Evolutionary conservation across 495 filamentous ascomycete genomes (phyloP).

Genomic region (Trichoderma orchidacearum): DNA sequence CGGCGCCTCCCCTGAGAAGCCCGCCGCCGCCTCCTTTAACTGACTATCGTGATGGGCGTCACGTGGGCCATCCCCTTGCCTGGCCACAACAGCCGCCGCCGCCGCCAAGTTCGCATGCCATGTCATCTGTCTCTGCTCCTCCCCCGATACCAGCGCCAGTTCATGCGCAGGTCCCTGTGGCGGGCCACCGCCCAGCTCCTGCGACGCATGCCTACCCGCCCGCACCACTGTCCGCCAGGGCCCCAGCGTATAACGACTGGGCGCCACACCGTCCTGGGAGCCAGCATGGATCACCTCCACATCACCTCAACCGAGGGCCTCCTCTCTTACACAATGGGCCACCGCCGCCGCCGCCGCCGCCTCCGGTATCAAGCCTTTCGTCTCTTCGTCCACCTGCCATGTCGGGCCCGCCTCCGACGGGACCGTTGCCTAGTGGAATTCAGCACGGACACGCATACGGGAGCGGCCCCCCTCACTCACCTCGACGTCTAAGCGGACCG

Average conservation of each 20-base stretch:
- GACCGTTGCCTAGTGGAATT: constrained; percentile 17
- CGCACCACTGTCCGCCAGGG: constrained; percentile 12
- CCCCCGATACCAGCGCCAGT: constrained; percentile 10
- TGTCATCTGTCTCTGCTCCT: constrained; percentile 9
- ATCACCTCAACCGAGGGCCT: not conserved
- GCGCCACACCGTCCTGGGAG: not conserved
- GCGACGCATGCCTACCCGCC: constrained; percentile 22
- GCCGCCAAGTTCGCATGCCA: constrained; percentile 8
- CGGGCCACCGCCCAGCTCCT: constrained; percentile 14
- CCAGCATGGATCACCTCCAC: constrained; percentile 3
- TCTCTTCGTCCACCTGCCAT: constrained; percentile 18
- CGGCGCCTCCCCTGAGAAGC: not conserved
- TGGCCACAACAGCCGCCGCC: constrained; percentile 1
- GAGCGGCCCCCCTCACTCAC: constrained; percentile 25
- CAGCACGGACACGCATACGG: constrained; percentile 24
- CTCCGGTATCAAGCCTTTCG: constrained; percentile 21
- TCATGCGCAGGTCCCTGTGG: constrained; percentile 12
- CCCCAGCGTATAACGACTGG: constrained; percentile 12
- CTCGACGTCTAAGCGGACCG: constrained; percentile 18
- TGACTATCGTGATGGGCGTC: not conserved
- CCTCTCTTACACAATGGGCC: not conserved
- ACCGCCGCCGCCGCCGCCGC: constrained; percentile 13
- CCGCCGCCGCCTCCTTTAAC: not conserved
- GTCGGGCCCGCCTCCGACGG: constrained; percentile 33
- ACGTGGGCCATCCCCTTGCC: not conserved